Conservation (phyloP, 306 rosid species). For the Aeschynomene evenia region DNA sequence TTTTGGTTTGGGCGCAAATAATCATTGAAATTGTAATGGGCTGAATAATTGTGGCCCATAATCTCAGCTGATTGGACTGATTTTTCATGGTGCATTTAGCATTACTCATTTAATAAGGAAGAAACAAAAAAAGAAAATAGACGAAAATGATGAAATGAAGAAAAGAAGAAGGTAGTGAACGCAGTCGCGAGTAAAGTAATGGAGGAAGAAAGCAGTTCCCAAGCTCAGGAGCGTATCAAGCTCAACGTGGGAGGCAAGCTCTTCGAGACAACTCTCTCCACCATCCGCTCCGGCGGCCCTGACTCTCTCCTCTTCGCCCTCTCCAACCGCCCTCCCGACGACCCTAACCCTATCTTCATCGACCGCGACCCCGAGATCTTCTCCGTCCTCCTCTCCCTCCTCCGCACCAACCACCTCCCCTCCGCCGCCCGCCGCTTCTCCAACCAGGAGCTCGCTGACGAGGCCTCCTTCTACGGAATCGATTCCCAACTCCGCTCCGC, state of each 20-base stretch:
- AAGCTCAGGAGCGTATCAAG: constrained; percentile 60
- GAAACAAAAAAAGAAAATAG: no score
- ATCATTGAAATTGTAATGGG: no score
- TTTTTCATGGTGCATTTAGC: no score
- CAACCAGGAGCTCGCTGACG: constrained; percentile 79
- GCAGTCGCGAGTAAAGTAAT: neutral
- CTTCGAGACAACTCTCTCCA: constrained; percentile 74
- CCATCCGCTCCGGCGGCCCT: constrained; percentile 69
- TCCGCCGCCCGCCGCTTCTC: constrained; percentile 65
- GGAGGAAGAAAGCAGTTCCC: constrained; percentile 43
- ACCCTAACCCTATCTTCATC: constrained; percentile 64
- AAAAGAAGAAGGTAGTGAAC: neutral
- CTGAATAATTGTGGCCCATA: no score
- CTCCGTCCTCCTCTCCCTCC: constrained; percentile 76
- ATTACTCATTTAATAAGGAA: no score
- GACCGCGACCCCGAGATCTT: constrained; percentile 93
- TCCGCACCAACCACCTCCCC: constrained; percentile 72
- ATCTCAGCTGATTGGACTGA: no score
- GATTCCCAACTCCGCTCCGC: constrained; percentile 63
- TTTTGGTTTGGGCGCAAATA: no score
- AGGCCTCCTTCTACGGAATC: constrained; percentile 79
- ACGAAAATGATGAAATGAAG: neutral
- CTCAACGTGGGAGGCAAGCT: constrained; percentile 90
- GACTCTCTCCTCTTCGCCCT: constrained; percentile 74
- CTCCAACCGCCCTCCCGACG: constrained; percentile 52